Evolutionary conservation across 805 yeast genomes (phyloP).

Genomic region (Candida saitoana): DNA sequence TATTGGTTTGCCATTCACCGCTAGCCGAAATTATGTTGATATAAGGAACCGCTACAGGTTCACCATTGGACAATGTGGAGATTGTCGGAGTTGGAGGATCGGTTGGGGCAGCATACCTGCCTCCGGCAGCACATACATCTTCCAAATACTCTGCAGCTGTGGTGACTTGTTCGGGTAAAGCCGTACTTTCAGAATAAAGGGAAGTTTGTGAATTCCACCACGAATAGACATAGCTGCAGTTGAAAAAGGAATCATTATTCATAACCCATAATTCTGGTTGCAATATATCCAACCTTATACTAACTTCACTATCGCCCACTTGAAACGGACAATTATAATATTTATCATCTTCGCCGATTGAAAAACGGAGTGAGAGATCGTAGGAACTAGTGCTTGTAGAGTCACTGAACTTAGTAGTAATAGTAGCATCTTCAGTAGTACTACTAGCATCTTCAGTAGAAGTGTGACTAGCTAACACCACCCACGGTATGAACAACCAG

Average conservation of each 20-base stretch:
- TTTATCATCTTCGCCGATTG: background rate
- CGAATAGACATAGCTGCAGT: slow-evolving; percentile 18
- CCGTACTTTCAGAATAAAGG: background rate
- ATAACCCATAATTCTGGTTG: slow-evolving; percentile 40
- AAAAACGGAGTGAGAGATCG: background rate
- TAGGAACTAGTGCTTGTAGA: background rate
- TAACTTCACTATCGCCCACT: slow-evolving; percentile 3
- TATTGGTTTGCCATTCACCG: slow-evolving; percentile 24
- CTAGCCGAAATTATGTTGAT: slow-evolving; percentile 21
- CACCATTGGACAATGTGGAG: slow-evolving; percentile 13
- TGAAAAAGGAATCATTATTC: slow-evolving; percentile 19
- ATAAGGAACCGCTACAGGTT: slow-evolving; percentile 23
- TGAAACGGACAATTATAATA: background rate
- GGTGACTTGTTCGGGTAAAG: slow-evolving; percentile 14
- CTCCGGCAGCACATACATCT: slow-evolving; percentile 26
- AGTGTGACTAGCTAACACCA: background rate
- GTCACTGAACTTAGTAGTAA: background rate
- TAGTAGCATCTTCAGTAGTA: background rate
- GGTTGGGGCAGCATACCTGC: slow-evolving; percentile 16
- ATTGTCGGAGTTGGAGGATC: slow-evolving; percentile 11
- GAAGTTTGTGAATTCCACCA: slow-evolving; percentile 17
- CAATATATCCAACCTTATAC: slow-evolving; percentile 25
- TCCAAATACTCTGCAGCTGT: slow-evolving; percentile 19
- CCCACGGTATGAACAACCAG: background rate
- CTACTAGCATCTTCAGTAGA: background rate